Base-by-base conservation (phyloP, 345 rosid genomes). In the Physaria fendleri region DNA sequence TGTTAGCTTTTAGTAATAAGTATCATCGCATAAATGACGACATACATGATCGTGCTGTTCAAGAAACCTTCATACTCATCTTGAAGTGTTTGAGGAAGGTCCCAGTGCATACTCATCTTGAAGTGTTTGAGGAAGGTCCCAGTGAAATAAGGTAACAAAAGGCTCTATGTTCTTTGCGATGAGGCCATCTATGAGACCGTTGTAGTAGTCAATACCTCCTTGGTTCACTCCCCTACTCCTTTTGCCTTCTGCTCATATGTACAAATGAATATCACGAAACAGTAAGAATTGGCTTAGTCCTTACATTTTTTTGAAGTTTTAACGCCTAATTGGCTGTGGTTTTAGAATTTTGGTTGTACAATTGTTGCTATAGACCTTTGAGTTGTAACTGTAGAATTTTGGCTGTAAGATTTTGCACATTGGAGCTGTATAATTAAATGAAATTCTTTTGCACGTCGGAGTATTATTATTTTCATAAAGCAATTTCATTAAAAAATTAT, bases 41-140 rank as follows among this genome's bases (percentile, higher is more conserved):
- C 83, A 65, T 76, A 81, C 84, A 70, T 76, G 47, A 78, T 60
- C 7, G 3, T 6, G 20, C 61, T 62, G 60, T 65, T 38, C 50
- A 81, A 68, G 47, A 76, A 69, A 15, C 85, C 83, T 39, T 59
- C 75, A 12, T 78, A 81, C 9, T 71, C 71, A 45, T 78, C 76
- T 63, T 78, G 77, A 2, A 81, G 55, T 2, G 54, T 5, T 61
- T 79, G 84, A 44, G 84, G 84, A n/a, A n/a, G n/a, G n/a, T n/a
- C n/a, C n/a, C n/a, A n/a, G n/a, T n/a, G n/a, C 75, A 12, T 78
- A 81, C 9, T 71, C 71, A 45, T 78, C 76, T 63, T 78, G 77
- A 2, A 81, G 55, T 2, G 54, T 5, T 62, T 80, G 84, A 46
- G 82, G 84, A 49, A 80, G 63, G 52, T 80, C 82, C 82, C 80